Conservation (phyloP, 495 filamentous ascomycete genomes). For the Baudoinia panamericana region DNA sequence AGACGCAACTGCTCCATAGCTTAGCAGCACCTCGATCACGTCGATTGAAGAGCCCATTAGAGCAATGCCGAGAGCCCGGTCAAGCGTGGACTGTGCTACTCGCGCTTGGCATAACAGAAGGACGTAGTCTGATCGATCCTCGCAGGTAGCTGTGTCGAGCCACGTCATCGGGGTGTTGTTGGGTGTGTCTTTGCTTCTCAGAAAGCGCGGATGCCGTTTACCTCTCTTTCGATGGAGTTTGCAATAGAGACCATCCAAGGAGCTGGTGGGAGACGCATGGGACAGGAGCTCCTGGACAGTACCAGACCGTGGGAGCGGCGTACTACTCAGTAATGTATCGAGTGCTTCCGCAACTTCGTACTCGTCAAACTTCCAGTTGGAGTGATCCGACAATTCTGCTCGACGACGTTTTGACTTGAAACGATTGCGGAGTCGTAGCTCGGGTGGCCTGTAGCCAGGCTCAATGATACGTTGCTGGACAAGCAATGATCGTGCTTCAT, state of each 20-base stretch:
- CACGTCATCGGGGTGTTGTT: background rate
- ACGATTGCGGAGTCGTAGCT: background rate
- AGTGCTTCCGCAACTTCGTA: background rate
- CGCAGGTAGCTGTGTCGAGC: background rate
- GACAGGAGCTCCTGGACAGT: background rate
- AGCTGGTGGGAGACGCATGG: background rate
- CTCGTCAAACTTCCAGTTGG: background rate
- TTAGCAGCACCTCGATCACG: background rate
- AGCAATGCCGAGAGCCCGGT: background rate
- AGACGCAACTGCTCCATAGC: background rate
- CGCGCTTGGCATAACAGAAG: background rate
- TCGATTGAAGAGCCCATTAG: background rate
- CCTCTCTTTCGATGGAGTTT: background rate
- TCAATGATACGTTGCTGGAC: background rate
- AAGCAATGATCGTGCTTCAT: too few species aligned
- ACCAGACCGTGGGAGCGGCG: background rate
- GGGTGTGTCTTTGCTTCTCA: background rate
- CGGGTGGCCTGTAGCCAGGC: background rate
- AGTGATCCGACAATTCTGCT: background rate
- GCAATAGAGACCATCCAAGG: background rate
- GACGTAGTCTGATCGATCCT: background rate
- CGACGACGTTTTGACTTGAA: background rate
- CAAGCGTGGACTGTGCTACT: background rate
- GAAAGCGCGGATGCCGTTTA: background rate
- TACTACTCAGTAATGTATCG: background rate